Percentiles rank a stretch among this genome's conserved stretches.
Evolutionary conservation across 306 rosid species (phyloP).

Genomic region (Castanospermum australe): DNA sequence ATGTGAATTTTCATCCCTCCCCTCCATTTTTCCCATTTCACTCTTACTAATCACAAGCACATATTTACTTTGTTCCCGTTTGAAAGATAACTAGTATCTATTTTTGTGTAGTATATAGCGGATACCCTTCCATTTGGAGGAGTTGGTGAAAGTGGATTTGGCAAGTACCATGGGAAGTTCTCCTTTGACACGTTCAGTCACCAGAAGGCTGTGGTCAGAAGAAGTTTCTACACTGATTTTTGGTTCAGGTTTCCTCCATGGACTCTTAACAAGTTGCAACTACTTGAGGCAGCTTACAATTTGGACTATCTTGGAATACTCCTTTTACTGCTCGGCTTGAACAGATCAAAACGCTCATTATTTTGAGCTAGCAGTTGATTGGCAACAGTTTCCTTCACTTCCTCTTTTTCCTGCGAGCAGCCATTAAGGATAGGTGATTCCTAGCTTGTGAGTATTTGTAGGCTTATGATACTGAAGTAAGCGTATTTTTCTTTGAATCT

Average conservation of each 20-base stretch:
- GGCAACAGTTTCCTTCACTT: not conserved
- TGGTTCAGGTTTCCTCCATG: slow-evolving; percentile 89
- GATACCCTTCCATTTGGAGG: slow-evolving; percentile 87
- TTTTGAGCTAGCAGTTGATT: not conserved
- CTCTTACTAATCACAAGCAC: not conserved
- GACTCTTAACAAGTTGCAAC: slow-evolving; percentile 55
- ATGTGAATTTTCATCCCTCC: not conserved
- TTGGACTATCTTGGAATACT: slow-evolving; percentile 51
- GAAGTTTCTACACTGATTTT: slow-evolving; percentile 61
- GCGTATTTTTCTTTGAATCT: not conserved
- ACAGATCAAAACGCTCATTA: slow-evolving; percentile 26
- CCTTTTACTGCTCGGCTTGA: slow-evolving; percentile 57
- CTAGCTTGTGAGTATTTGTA: not conserved
- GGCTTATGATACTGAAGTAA: not conserved
- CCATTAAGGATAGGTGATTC: not conserved
- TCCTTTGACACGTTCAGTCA: slow-evolving; percentile 79
- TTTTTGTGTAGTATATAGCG: slow-evolving; percentile 49
- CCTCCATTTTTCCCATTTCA: not conserved
- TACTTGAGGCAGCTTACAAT: slow-evolving; percentile 50
- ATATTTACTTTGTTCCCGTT: not conserved
- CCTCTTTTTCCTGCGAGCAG: not conserved
- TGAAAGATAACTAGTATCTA: not conserved
- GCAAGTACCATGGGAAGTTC: slow-evolving; percentile 75
- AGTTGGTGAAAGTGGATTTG: slow-evolving; percentile 74
- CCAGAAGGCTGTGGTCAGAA: slow-evolving; percentile 47